Evolutionary conservation across 805 yeast genomes (phyloP).

Genomic region (Candida succiphila): DNA sequence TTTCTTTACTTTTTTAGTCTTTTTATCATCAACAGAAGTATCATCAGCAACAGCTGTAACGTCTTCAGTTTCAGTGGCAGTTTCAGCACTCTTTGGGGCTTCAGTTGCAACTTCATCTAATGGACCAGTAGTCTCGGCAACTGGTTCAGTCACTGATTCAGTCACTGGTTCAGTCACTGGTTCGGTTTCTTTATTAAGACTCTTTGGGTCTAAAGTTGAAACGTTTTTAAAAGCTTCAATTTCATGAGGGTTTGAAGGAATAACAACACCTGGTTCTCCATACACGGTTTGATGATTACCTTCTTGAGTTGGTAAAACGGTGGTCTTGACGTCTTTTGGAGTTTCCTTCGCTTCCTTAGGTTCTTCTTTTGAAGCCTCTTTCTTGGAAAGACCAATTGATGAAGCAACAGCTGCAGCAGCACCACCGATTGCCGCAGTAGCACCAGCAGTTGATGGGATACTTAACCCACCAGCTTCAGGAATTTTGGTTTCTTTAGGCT

Average conservation of each 20-base stretch:
- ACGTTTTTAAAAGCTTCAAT: slow-evolving; percentile 57
- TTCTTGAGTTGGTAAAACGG: slow-evolving; percentile 38
- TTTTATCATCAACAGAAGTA: slow-evolving; percentile 2
- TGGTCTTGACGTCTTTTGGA: slow-evolving; percentile 17
- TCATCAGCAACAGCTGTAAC: slow-evolving; percentile 9
- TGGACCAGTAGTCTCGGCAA: slow-evolving; percentile 3
- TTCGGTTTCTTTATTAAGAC: slow-evolving; percentile 33
- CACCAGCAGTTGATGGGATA: slow-evolving; percentile 11
- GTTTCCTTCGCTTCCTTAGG: slow-evolving; percentile 10
- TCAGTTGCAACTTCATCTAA: slow-evolving; percentile 6
- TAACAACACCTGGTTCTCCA: slow-evolving; percentile 71
- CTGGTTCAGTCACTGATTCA: slow-evolving; percentile 35
- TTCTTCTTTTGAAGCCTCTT: slow-evolving; percentile 3
- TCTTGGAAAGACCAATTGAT: background rate
- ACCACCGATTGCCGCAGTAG: slow-evolving; percentile 7
- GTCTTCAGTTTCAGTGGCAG: slow-evolving; percentile 13
- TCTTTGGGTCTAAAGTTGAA: slow-evolving; percentile 46
- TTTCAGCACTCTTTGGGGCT: too few relatives aligned
- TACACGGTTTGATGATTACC: slow-evolving; percentile 29
- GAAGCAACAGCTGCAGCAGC: slow-evolving; percentile 2
- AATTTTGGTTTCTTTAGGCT: slow-evolving; percentile 19
- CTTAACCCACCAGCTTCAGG: slow-evolving; percentile 41
- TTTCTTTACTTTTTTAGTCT: slow-evolving; percentile 22
- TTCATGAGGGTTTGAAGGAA: slow-evolving; percentile 55
- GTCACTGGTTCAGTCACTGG: slow-evolving; percentile 15